These are phyloP conservation scores for Astrocystis sublimbata DNA, from an alignment of 495 filamentous ascomycete genomes.

Conservation along the genomic window DNA sequence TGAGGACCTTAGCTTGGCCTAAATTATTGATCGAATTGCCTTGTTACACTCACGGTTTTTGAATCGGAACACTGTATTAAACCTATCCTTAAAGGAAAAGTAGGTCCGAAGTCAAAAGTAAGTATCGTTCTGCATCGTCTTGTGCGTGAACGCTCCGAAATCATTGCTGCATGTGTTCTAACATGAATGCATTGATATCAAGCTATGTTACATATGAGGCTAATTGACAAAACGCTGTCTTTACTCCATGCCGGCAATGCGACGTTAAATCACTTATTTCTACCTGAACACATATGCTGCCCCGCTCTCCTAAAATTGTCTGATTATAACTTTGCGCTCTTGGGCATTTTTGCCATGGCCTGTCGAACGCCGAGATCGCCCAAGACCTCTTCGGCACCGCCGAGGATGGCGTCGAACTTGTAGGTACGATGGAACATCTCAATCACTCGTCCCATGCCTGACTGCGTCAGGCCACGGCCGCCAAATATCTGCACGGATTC, in stretches of 20 bases:
- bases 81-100: too few relatives aligned
- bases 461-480: constrained; percentile 76
- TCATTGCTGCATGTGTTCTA: too few relatives aligned
- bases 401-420: constrained; percentile 87
- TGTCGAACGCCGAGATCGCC: constrained; percentile 81
- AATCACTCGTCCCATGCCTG: constrained; percentile 77
- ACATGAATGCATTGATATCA: too few relatives aligned
- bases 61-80: too few relatives aligned
- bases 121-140: too few relatives aligned
- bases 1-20: constrained; percentile 6
- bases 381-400: constrained; percentile 81
- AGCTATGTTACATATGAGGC: too few relatives aligned
- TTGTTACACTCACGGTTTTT: background rate
- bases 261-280: background rate
- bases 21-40: background rate
- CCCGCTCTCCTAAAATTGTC: background rate
- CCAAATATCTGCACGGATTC: constrained; percentile 86
- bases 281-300: constrained; percentile 2
- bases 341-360: constrained; percentile 80
- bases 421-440: constrained; percentile 83
- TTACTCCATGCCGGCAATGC: background rate
- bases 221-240: constrained; percentile 2
- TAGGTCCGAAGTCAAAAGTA: too few relatives aligned
- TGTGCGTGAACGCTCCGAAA: too few relatives aligned
- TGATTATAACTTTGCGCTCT: constrained; percentile 66